phyloP scores from a whole-genome alignment of 768 basidiomycete species.

The Zangia roseola region DNA sequence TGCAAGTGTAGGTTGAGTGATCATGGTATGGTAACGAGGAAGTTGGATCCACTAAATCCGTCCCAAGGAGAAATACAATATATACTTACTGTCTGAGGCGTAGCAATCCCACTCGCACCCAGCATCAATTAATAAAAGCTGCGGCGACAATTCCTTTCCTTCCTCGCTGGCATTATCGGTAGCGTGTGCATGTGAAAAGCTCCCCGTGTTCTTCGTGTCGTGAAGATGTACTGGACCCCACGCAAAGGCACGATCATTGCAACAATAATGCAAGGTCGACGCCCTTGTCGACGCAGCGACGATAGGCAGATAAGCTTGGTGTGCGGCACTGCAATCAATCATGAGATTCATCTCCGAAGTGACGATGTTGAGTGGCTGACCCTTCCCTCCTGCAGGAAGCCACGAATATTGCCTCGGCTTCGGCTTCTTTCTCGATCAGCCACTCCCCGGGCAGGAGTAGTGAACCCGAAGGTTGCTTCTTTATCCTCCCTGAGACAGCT shows the following conservation, averaged over 20 bases:
- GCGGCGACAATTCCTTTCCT: constrained; percentile 48
- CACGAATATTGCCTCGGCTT: constrained; percentile 92
- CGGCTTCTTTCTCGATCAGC: constrained; percentile 88
- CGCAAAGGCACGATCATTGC: constrained; percentile 84
- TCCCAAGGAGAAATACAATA: not conserved
- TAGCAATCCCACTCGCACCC: constrained; percentile 86
- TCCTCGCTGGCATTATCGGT: not conserved
- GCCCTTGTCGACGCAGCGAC: constrained; percentile 86
- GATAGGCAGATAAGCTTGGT: constrained; percentile 92
- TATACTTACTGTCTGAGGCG: constrained; percentile 55
- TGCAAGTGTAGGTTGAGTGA: constrained; percentile 15
- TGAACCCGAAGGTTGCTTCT: constrained; percentile 37
- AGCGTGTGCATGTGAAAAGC: constrained; percentile 40
- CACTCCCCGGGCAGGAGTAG: constrained; percentile 75
- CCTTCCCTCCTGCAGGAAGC: constrained; percentile 87
- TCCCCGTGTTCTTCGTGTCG: constrained; percentile 53
- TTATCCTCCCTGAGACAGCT: constrained; percentile 59
- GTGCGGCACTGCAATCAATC: constrained; percentile 54
- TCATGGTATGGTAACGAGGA: not conserved
- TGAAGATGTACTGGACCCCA: constrained; percentile 71
- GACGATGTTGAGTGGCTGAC: constrained; percentile 42
- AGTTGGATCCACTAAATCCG: not conserved
- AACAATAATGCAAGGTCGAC: constrained; percentile 92
- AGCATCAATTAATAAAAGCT: constrained; percentile 90
- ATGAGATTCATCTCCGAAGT: not conserved